Evolutionary conservation across 306 rosid genomes (phyloP).

Genomic region (Glycine tomentella): DNA sequence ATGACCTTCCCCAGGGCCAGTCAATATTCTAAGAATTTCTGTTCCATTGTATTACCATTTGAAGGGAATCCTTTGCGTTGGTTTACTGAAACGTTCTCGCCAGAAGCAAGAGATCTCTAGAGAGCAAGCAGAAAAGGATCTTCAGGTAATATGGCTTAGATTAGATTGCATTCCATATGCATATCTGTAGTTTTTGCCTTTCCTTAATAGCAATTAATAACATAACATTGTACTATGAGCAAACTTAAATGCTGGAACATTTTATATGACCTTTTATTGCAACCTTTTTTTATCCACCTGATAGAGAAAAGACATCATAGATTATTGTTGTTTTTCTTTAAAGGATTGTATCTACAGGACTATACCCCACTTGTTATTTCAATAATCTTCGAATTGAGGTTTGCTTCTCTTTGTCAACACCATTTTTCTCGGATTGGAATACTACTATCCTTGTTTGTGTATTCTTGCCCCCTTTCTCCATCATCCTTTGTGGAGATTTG

Average conservation of each 20-base stretch:
- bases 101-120: slow-evolving; percentile 68
- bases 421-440: not conserved
- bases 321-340: too few species aligned
- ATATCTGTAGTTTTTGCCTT: not conserved
- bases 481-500: slow-evolving; percentile 5
- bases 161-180: slow-evolving; percentile 14
- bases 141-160: slow-evolving; percentile 50
- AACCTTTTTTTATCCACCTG: too few species aligned
- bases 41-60: slow-evolving; percentile 2
- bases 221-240: too few species aligned
- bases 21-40: not conserved
- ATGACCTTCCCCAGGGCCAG: too few species aligned
- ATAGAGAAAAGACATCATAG: too few species aligned
- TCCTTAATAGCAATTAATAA: too few species aligned
- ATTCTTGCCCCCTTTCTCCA: not conserved
- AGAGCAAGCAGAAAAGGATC: slow-evolving; percentile 76
- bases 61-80: slow-evolving; percentile 81
- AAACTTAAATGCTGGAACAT: too few species aligned
- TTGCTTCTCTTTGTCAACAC: slow-evolving; percentile 10
- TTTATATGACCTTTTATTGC: too few species aligned
- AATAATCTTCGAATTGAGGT: not conserved
- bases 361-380: too few species aligned
- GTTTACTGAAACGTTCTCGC: slow-evolving; percentile 73
- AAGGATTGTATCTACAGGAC: too few species aligned
- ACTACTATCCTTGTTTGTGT: not conserved